Conservation (phyloP, 805 yeast genomes). For the Martiniozyma abietophila region DNA sequence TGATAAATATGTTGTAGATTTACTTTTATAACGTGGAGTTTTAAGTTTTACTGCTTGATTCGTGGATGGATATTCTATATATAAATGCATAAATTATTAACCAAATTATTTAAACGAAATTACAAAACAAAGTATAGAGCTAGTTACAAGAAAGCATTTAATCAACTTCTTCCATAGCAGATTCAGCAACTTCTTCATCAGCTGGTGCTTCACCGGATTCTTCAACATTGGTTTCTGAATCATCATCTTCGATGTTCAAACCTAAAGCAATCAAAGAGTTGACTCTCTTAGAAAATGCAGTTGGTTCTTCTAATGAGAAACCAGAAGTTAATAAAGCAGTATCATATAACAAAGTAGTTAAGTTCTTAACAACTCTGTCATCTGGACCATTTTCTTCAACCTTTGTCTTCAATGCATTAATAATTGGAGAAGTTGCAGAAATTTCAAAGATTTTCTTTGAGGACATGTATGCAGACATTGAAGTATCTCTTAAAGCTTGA, state of each 20-base stretch:
- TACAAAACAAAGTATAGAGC: too few relatives aligned
- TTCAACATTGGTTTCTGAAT: constrained; percentile 31
- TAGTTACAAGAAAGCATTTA: constrained; percentile 31
- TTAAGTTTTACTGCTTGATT: too few relatives aligned
- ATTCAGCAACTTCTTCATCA: constrained; percentile 53
- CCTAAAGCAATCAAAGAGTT: constrained; percentile 97
- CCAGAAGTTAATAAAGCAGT: constrained; percentile 98
- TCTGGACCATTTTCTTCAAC: constrained; percentile 96
- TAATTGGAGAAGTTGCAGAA: constrained; percentile 93
- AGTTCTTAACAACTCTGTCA: constrained; percentile 97
- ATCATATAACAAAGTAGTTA: constrained; percentile 92
- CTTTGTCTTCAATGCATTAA: constrained; percentile 91
- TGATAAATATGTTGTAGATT: too few relatives aligned
- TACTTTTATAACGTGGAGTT: too few relatives aligned
- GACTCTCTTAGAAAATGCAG: constrained; percentile 93
- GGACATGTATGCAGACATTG: constrained; percentile 99
- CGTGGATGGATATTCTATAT: too few relatives aligned
- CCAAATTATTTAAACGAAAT: too few relatives aligned
- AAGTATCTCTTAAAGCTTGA: constrained; percentile 97
- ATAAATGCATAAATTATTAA: too few relatives aligned
- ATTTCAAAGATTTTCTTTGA: constrained; percentile 99
- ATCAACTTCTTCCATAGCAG: constrained; percentile 99
- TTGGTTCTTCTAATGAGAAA: constrained; percentile 98
- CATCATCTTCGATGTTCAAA: constrained; percentile 87
- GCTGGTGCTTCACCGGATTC: constrained; percentile 25